Percentiles rank a stretch among this genome's conserved stretches.
These are phyloP conservation scores for Cladosporium sp. DNA, from an alignment of 2,329 filamentous ascomycete species.

Conservation along the genomic window DNA sequence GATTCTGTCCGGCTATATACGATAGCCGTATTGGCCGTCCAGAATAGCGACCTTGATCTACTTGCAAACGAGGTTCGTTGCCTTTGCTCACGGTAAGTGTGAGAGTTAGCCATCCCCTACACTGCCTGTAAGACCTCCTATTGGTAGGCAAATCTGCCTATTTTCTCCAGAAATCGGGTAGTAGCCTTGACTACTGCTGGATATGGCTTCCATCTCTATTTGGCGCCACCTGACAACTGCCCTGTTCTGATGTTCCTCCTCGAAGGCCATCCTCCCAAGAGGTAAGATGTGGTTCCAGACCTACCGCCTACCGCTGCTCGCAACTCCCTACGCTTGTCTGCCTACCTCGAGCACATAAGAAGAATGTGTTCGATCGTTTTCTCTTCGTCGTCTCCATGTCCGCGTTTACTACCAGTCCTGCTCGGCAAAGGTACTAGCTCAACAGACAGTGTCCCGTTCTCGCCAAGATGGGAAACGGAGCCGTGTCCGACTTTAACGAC, in stretches of 20 bases:
- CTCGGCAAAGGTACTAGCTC: background rate
- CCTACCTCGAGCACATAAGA: background rate
- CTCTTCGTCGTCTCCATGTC: background rate
- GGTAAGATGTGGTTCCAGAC: background rate
- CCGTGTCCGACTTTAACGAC: conserved; percentile 48
- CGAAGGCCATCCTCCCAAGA: background rate
- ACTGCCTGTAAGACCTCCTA: too few species aligned
- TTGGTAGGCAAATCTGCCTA: background rate
- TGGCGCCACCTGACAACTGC: background rate
- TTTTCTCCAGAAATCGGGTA: conserved; percentile 5
- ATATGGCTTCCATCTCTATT: conserved; percentile 2
- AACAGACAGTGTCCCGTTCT: conserved; percentile 5
- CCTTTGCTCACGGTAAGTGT: background rate
- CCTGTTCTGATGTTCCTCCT: background rate
- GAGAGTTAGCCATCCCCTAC: too few species aligned
- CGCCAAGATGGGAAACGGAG: background rate
- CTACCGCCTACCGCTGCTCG: background rate
- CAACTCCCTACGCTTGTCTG: background rate
- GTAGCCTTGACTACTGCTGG: conserved; percentile 3
- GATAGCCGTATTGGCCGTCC: too few species aligned
- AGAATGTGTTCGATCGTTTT: background rate
- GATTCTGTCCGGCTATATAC: too few species aligned
- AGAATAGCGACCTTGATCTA: too few species aligned
- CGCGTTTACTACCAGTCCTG: background rate
- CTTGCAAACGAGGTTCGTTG: too few species aligned